phyloP scores from a whole-genome alignment of 2,329 filamentous ascomycete genomes.

The Alternaria longipes region DNA sequence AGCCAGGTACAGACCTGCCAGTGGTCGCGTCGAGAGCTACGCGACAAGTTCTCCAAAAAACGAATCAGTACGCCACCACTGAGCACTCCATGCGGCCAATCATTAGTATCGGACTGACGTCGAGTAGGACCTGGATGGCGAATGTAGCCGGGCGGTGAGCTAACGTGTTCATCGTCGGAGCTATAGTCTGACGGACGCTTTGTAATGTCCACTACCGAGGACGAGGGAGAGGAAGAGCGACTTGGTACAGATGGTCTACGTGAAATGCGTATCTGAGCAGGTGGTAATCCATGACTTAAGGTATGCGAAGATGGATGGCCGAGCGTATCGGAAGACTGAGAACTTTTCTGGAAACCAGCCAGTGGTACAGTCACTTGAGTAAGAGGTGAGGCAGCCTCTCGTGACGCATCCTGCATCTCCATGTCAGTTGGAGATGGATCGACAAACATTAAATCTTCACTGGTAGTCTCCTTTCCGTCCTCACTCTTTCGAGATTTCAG shows the following conservation, averaged over 20 bases:
- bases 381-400: not conserved
- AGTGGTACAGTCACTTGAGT: not conserved
- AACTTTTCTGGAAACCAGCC: not conserved
- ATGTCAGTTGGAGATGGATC: not conserved
- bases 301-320: not conserved
- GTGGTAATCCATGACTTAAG: not conserved
- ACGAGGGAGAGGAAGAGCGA: not conserved
- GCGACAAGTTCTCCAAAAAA: constrained; percentile 18
- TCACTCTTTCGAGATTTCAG: not conserved
- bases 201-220: not conserved
- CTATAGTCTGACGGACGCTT: not conserved
- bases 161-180: not conserved
- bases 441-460: not conserved
- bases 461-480: not conserved
- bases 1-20: constrained; percentile 14
- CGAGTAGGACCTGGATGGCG: not conserved
- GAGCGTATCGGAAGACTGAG: not conserved
- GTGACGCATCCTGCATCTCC: not conserved
- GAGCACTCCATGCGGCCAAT: constrained; percentile 17
- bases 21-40: not conserved
- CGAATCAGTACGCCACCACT: not conserved
- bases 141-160: not conserved
- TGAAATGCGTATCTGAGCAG: not conserved
- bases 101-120: not conserved
- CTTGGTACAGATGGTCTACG: not conserved